Evolutionary conservation across 805 yeast species (phyloP).

Genomic region (Ogataea dorogensis): DNA sequence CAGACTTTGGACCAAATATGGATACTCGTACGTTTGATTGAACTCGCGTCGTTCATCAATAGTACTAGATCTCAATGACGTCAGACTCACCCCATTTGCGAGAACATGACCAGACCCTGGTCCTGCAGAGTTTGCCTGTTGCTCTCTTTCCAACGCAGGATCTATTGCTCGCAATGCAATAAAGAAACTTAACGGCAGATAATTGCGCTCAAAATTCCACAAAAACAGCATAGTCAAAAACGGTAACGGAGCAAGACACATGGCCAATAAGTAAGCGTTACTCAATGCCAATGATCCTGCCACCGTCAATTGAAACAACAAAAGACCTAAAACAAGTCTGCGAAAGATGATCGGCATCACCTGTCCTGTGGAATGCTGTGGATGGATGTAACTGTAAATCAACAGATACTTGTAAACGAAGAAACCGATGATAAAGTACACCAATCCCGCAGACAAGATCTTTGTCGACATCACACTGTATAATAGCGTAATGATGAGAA

Average conservation of each 20-base stretch:
- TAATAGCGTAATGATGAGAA: constrained; percentile 78
- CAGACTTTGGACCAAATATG: constrained; percentile 61
- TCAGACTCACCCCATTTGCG: constrained; percentile 11
- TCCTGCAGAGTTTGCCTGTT: background rate
- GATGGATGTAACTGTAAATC: constrained; percentile 87
- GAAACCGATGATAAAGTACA: constrained; percentile 82
- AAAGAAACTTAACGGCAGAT: constrained; percentile 76
- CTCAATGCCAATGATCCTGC: constrained; percentile 81
- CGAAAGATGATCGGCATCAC: constrained; percentile 92
- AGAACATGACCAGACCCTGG: constrained; percentile 1
- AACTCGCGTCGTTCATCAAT: constrained; percentile 77
- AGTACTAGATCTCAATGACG: constrained; percentile 43
- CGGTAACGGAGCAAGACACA: constrained; percentile 74
- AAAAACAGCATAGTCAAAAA: constrained; percentile 59
- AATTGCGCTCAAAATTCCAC: constrained; percentile 80
- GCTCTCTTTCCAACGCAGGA: constrained; percentile 4
- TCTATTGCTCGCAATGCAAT: constrained; percentile 81
- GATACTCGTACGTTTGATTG: constrained; percentile 73
- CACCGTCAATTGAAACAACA: constrained; percentile 87
- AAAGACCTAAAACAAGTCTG: constrained; percentile 74
- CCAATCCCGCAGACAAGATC: constrained; percentile 77
- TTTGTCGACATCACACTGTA: constrained; percentile 90
- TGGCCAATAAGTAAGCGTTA: constrained; percentile 73
- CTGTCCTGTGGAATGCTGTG: constrained; percentile 95
- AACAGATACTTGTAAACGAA: constrained; percentile 89